Evolutionary conservation across 2,329 filamentous ascomycete species (phyloP), one percentile per base, ranked within the genome.

Genomic region (Hymenoscyphus albidus): DNA sequence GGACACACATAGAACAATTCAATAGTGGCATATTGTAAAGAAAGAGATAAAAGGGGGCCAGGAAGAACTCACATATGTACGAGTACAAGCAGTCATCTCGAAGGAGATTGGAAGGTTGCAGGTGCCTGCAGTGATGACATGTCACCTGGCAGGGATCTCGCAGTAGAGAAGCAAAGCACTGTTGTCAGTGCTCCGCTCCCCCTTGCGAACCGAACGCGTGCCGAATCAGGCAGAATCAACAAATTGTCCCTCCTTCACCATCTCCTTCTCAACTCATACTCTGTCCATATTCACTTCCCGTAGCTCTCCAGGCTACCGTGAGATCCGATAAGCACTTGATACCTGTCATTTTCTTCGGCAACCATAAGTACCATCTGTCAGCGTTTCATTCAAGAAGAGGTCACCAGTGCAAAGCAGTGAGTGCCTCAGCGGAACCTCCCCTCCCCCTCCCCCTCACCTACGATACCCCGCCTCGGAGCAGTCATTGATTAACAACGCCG

Each of bases 151-250:
- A 7, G 35, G 18, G 12, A 10, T 10, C 18, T 51, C 44, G 44
- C 44, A 51, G 44, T n/a, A 22, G 44, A 51, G 44, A 51, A 51
- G 18, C 18, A 22, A 48, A 22, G n/a, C n/a, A 9, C 18, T 48
- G 44, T 12, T 48, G 44, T 48, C 44, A 48, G 44, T 48, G 44
- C 44, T 44, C 27, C 27, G 44, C 44, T 35, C 6, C 35, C 35
- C 35, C 35, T 35, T 35, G 35, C 35, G 35, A 35, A 35, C 35
- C 18, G 44, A 48, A 48, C 44, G 44, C 44, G 44, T 48, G 44
- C 58, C 44, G 58, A 57, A 62, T 65, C 63, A 65, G 63, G 63
- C 63, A 65, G 63, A 65, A 65, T 65, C 56, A 65, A 65, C 57
- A 63, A 65, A 60, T 48, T 32, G 18, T 42, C 1, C n/a, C 13